phyloP scores from a whole-genome alignment of 768 basidiomycete genomes.

The Calocybe cyanea region DNA sequence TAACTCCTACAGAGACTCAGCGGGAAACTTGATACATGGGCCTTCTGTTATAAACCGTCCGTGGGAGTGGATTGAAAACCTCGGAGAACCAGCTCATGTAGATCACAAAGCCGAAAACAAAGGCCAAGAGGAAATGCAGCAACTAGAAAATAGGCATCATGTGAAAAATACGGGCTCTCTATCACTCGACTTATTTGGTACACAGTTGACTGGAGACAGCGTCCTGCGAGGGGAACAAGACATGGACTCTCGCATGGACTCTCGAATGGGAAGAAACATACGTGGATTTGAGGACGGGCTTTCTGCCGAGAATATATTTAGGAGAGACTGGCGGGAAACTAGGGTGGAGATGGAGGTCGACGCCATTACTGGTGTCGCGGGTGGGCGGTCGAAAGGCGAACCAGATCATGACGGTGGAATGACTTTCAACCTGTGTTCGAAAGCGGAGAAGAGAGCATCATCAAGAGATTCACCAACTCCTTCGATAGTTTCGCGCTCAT shows the following conservation, averaged over 20 bases:
- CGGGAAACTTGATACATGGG: slow-evolving; percentile 46
- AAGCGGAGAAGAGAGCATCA: slow-evolving; percentile 21
- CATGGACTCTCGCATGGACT: slow-evolving; percentile 25
- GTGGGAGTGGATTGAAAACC: slow-evolving; percentile 85
- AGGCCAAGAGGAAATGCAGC: slow-evolving; percentile 36
- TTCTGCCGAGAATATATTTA: slow-evolving; percentile 59
- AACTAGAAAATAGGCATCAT: slow-evolving; percentile 26
- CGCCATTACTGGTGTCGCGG: slow-evolving; percentile 14
- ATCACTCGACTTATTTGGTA: slow-evolving; percentile 67
- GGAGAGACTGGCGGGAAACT: slow-evolving; percentile 76
- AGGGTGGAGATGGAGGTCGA: slow-evolving; percentile 42
- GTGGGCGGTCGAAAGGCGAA: slow-evolving; percentile 18
- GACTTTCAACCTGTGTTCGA: slow-evolving; percentile 11
- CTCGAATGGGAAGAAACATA: slow-evolving; percentile 38
- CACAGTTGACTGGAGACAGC: slow-evolving; percentile 61
- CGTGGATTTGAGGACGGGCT: slow-evolving; percentile 66
- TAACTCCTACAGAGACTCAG: slow-evolving; percentile 51
- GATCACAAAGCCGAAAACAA: slow-evolving; percentile 42
- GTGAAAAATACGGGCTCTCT: slow-evolving; percentile 70
- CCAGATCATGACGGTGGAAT: slow-evolving; percentile 19
- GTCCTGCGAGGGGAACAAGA: slow-evolving; percentile 24
- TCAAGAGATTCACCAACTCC: slow-evolving; percentile 39
- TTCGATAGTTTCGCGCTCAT: slow-evolving; percentile 39
- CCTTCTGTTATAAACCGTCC: slow-evolving; percentile 65
- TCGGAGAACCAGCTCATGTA: slow-evolving; percentile 51